Base-by-base conservation (phyloP, 257 asterid species). In the Echites panduratus region DNA sequence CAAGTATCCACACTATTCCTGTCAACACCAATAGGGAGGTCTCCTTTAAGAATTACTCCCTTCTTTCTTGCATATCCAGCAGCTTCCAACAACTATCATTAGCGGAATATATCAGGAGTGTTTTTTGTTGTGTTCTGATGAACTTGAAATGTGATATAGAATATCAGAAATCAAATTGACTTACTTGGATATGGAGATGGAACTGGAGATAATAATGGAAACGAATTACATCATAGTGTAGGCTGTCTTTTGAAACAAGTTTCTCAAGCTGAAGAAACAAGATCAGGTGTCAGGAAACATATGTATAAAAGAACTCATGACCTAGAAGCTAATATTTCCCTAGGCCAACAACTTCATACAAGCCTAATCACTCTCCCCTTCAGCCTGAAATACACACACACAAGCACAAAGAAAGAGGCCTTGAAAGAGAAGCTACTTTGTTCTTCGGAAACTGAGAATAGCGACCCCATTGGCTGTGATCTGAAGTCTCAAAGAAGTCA, bases 401-500 rank as follows among this genome's bases (percentile, higher is more conserved):
- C 53, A 10, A n/a, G 62, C 35, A 26, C n/a, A 45, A 8, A 58
- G 45, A 59, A 32, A 5, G 45, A 70, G 40, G 43, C 45, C 71
- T 24, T 11, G 69, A 73, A 64, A 57, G 27, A 29, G 11, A 73
- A 38, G 65, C 49, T n/a, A 89, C 99, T 95, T 90, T 92, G 22
- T 84, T 86, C 64, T 86, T 70, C n/a, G 96, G 77, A 77, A 88
- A 90, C 24, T 66, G 53, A 71, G 99, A 89, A 78, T 86, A 91
- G 69, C 96, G 83, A 9, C 99, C 99, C 99, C 99, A 94, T 79
- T 91, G 98, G 80, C 90, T 88, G 85, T 80, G 97, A 70, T 94
- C 96, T n/a, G 98, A 89, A 62, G 99, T 91, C 87, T 94, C 98
- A 68, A 94, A 94, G 80, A 94, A 91, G 84, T 94, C 97, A 53